Conservation (phyloP, 306 rosid species). For the Glycine latifolia region DNA sequence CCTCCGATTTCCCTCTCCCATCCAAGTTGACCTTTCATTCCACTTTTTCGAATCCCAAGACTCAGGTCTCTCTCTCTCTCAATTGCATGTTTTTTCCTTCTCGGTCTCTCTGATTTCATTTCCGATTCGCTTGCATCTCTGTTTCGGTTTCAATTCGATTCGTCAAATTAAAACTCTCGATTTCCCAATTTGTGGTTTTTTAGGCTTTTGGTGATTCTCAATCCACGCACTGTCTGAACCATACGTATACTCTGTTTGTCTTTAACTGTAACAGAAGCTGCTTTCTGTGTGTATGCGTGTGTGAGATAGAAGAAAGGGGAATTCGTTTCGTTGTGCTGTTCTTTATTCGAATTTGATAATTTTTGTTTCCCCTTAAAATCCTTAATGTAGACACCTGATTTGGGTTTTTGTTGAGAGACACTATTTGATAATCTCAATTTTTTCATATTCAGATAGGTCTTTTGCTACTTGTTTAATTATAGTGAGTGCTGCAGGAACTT, state of each 20-base stretch:
- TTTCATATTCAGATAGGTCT: not conserved
- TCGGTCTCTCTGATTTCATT: slow-evolving; percentile 41
- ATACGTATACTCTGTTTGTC: not conserved
- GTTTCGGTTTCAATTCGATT: slow-evolving; percentile 9
- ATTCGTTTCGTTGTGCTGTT: not conserved
- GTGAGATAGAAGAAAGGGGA: not conserved
- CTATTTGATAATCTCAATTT: not conserved
- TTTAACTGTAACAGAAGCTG: slow-evolving; percentile 10
- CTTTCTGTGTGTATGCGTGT: not conserved
- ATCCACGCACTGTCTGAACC: slow-evolving; percentile 16
- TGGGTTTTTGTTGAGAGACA: not conserved
- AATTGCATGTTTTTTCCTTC: too few species aligned
- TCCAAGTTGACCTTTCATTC: slow-evolving; percentile 36
- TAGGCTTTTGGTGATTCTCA: slow-evolving; percentile 32
- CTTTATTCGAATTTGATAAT: slow-evolving; percentile 21
- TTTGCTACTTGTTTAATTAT: not conserved
- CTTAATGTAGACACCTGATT: not conserved
- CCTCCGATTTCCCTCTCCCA: slow-evolving; percentile 4
- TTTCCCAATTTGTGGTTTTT: slow-evolving; percentile 1
- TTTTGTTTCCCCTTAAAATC: not conserved
- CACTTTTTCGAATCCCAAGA: slow-evolving; percentile 4
- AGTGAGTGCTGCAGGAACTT: slow-evolving; percentile 1
- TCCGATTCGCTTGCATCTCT: not conserved
- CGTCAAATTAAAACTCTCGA: not conserved
- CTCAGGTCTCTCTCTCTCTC: slow-evolving; percentile 15